A percentile compares a stretch with the other conserved stretches of the same genome.
Conservation (phyloP, 2,329 filamentous ascomycete genomes). For the Phyllosticta citrichinensis region DNA sequence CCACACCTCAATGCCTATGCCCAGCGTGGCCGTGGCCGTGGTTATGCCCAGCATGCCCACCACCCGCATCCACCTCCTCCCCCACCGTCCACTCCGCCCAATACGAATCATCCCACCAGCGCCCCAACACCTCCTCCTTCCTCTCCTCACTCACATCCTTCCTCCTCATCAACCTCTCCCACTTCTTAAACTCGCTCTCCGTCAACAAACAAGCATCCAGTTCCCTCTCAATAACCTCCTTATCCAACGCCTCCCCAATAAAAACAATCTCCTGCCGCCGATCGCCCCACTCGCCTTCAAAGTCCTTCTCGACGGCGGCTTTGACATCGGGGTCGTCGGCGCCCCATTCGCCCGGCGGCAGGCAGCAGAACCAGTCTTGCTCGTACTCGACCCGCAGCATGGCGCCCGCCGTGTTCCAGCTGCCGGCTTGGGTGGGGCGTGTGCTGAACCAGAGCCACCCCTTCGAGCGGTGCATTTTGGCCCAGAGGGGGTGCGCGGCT, state of each 20-base stretch:
- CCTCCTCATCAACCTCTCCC: conserved; percentile 30
- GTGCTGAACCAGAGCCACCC: conserved; percentile 53
- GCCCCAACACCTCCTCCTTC: conserved; percentile 38
- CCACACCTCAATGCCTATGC: conserved; percentile 2
- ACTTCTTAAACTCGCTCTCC: conserved; percentile 43
- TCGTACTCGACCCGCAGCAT: conserved; percentile 53
- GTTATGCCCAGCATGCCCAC: not conserved
- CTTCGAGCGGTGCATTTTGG: conserved; percentile 52
- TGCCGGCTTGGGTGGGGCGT: conserved; percentile 44
- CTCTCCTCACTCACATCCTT: conserved; percentile 19
- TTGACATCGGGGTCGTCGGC: conserved; percentile 39
- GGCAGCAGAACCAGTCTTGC: conserved; percentile 49
- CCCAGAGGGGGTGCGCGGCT: conserved; percentile 42
- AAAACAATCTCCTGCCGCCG: conserved; percentile 63
- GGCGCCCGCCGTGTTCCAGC: conserved; percentile 55
- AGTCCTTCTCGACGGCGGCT: conserved; percentile 40
- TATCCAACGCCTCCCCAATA: conserved; percentile 56
- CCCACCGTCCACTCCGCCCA: conserved; percentile 9
- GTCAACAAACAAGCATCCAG: conserved; percentile 53
- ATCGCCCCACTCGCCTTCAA: conserved; percentile 52
- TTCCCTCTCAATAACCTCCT: conserved; percentile 38
- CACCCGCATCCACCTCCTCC: not conserved
- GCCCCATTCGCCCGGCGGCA: conserved; percentile 42
- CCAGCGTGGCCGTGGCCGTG: not conserved
- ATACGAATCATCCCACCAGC: conserved; percentile 46